Conservation (phyloP, 2,329 filamentous ascomycete genomes). For the Pseudogymnoascus sp. region DNA sequence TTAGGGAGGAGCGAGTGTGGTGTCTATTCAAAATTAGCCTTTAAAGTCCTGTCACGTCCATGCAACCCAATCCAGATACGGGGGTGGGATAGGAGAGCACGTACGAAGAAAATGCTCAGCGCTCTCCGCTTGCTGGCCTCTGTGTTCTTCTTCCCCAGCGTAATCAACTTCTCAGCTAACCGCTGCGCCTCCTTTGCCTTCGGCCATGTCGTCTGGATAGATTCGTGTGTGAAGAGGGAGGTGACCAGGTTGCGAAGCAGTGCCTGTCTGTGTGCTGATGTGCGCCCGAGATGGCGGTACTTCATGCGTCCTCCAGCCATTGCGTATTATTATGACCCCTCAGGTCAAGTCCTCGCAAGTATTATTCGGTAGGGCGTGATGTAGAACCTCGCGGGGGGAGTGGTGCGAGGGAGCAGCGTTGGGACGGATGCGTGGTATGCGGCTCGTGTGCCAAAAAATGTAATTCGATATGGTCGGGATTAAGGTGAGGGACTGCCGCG, state of each 20-base stretch:
- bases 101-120: constrained; percentile 77
- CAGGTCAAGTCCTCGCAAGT: background rate
- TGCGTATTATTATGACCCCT: constrained; percentile 17
- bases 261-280: constrained; percentile 81
- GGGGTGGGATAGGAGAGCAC: constrained; percentile 28
- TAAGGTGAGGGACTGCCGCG: constrained; percentile 10
- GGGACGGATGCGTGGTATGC: constrained; percentile 5
- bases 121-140: constrained; percentile 69
- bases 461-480: constrained; percentile 10
- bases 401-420: constrained; percentile 1
- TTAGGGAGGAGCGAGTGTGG: constrained; percentile 69
- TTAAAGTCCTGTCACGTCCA: background rate
- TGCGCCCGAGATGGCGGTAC: constrained; percentile 81
- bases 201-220: constrained; percentile 88
- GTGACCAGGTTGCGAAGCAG: constrained; percentile 94
- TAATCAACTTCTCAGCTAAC: constrained; percentile 89
- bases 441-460: constrained; percentile 6
- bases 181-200: constrained; percentile 97
- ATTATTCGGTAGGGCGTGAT: background rate
- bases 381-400: background rate
- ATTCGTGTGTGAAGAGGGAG: constrained; percentile 86
- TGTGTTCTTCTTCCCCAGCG: constrained; percentile 86
- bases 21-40: constrained; percentile 40
- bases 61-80: background rate
- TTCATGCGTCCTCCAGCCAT: constrained; percentile 86